A percentile compares a stretch with the other conserved stretches of the same genome.
Conservation (phyloP, 768 basidiomycete species). For the Lactifluus volemus region DNA sequence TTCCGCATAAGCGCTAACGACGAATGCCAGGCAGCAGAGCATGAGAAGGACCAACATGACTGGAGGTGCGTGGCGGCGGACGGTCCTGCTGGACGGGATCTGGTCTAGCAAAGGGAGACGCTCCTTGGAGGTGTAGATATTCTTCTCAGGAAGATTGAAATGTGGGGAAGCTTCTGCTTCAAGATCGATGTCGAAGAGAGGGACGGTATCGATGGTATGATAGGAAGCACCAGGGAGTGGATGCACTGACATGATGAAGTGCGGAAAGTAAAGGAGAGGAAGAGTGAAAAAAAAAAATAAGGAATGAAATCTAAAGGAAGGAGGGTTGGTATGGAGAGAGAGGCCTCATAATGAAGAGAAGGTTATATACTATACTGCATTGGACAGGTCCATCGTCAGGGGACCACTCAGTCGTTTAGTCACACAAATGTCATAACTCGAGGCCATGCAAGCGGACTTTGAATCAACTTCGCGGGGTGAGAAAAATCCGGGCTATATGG, state of each 20-base stretch:
- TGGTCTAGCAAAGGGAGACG: background rate
- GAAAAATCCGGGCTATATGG: too few species aligned
- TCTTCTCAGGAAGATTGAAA: background rate
- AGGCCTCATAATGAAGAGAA: too few species aligned
- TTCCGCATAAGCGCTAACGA: background rate
- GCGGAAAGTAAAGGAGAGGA: background rate
- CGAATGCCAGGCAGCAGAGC: background rate
- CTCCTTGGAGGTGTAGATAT: background rate
- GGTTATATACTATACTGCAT: too few species aligned
- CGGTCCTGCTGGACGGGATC: background rate
- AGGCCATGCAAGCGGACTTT: too few species aligned
- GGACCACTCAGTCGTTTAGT: too few species aligned
- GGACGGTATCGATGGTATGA: background rate
- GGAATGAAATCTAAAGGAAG: background rate
- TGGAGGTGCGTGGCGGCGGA: background rate
- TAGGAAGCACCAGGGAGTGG: conserved; percentile 10
- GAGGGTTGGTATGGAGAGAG: too few species aligned
- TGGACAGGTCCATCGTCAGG: too few species aligned
- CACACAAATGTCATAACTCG: too few species aligned
- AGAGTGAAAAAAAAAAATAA: background rate
- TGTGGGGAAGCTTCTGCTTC: background rate
- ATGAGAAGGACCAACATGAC: background rate
- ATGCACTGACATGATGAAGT: background rate
- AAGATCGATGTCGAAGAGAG: background rate
- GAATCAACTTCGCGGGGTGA: too few species aligned